These are phyloP conservation scores for Coemansia sp. DNA, from an alignment of 192 early-diverging fungal species.

Conservation along the genomic window DNA sequence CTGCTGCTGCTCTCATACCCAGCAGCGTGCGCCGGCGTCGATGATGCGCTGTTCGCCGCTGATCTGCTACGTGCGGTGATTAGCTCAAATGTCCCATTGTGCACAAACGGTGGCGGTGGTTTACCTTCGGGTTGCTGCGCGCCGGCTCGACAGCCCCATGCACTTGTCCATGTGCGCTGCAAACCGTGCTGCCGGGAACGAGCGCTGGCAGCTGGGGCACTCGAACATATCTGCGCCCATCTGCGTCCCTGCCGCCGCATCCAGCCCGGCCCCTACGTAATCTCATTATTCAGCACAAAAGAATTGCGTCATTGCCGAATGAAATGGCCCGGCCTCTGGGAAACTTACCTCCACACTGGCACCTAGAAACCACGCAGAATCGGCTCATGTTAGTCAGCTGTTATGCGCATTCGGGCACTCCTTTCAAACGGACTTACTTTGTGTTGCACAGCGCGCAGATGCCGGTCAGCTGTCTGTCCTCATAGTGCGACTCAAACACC, in stretches of 20 bases:
- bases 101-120: too few relatives aligned
- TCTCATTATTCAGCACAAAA: too few relatives aligned
- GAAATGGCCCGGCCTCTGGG: not conserved
- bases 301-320: too few relatives aligned
- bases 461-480: conserved; percentile 59
- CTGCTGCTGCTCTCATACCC: conserved; percentile 49
- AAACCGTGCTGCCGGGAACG: conserved; percentile 80
- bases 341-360: conserved; percentile 47
- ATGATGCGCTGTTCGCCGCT: conserved; percentile 31
- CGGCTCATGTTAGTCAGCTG: not conserved
- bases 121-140: conserved; percentile 52
- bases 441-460: conserved; percentile 76
- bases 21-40: conserved; percentile 39
- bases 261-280: conserved; percentile 6
- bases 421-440: conserved; percentile 56
- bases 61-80: conserved; percentile 15
- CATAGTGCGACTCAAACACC: conserved; percentile 69
- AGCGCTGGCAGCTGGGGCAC: conserved; percentile 76
- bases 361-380: conserved; percentile 42
- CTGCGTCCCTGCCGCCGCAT: conserved; percentile 13
- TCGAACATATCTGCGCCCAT: conserved; percentile 62
- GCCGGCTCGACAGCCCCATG: conserved; percentile 68
- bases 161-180: conserved; percentile 93
- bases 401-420: not conserved
- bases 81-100: not conserved